Base-by-base conservation (phyloP, 257 asterid species). In the Ophiorrhiza pumila region DNA sequence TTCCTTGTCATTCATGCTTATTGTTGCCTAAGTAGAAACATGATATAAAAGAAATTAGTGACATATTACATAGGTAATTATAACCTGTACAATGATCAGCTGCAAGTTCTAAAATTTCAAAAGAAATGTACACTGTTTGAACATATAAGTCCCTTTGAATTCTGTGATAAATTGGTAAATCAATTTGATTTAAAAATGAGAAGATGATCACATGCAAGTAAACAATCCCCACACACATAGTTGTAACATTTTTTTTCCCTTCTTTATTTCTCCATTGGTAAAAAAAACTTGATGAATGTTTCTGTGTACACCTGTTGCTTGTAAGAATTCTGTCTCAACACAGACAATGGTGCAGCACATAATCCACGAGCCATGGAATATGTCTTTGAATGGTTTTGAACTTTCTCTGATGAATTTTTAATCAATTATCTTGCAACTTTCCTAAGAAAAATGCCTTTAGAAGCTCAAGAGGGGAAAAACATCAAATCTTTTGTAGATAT, bases 381-480 rank as follows among this genome's bases (percentile, higher is more conserved):
- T 63, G 2, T 35, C 46, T n/a, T n/a, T n/a, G n/a, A n/a, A n/a
- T n/a, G n/a, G n/a, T 62, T 12, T 18, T 35, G 34, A 39, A 63
- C 14, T 4, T 57, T 63, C 50, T 20, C 4, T 63, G 32, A 9
- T 3, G 2, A 11, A 34, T 61, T 7, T 34, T n/a, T 65, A 41
- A 42, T 53, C 69, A 65, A 65, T 65, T 41, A 65, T 65, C 69
- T 65, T 42, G 53, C 69, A 22, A n/a, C 23, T 65, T 14, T 41
- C 8, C 14, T n/a, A 53, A 41, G 23, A 7, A 17, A 4, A 6
- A 17, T 5, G 8, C 6, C 31, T 14, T 22, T 0, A 0, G 37
- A 41, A 41, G 13, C 49, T 41, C 32, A 10, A n/a, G n/a, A n/a
- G n/a, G n/a, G n/a, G n/a, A n/a, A n/a, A n/a, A n/a, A n/a, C n/a